These are phyloP conservation scores for Saccharum hybrid DNA, from an alignment of 202 grass and related monocot genomes.

Conservation along the genomic window DNA sequence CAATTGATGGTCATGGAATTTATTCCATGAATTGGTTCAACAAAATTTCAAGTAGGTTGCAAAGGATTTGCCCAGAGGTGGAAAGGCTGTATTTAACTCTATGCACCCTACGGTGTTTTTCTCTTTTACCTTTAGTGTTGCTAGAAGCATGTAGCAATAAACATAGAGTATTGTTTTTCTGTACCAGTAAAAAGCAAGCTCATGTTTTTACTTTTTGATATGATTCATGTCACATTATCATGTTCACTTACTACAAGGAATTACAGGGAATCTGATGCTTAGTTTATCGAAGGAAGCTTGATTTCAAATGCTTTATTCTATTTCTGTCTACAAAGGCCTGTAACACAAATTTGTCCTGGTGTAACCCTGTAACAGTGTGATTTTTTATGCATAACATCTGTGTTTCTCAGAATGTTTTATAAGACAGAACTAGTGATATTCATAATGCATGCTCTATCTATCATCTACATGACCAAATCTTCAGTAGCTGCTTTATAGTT, in stretches of 20 bases:
- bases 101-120: not conserved
- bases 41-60: conserved; percentile 8
- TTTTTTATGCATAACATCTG: not conserved
- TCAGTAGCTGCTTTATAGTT: conserved; percentile 22
- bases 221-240: not conserved
- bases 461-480: conserved; percentile 12
- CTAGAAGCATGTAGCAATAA: not conserved
- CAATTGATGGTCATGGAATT: conserved; percentile 15
- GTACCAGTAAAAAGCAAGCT: not conserved
- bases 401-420: not conserved
- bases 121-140: not conserved
- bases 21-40: conserved; percentile 18
- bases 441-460: not conserved
- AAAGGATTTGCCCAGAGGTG: not conserved
- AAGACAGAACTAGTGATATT: conserved; percentile 16
- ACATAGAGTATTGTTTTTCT: not conserved
- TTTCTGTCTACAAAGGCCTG: conserved; percentile 21
- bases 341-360: not conserved
- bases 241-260: not conserved
- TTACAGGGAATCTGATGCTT: not conserved
- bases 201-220: conserved; percentile 9
- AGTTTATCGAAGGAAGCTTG: conserved; percentile 18
- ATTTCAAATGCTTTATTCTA: conserved; percentile 21
- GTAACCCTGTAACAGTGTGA: not conserved
- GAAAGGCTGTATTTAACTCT: conserved; percentile 12